Evolutionary conservation across 495 filamentous ascomycete species (phyloP).

Genomic region (Aspergillus egyptiacus): DNA sequence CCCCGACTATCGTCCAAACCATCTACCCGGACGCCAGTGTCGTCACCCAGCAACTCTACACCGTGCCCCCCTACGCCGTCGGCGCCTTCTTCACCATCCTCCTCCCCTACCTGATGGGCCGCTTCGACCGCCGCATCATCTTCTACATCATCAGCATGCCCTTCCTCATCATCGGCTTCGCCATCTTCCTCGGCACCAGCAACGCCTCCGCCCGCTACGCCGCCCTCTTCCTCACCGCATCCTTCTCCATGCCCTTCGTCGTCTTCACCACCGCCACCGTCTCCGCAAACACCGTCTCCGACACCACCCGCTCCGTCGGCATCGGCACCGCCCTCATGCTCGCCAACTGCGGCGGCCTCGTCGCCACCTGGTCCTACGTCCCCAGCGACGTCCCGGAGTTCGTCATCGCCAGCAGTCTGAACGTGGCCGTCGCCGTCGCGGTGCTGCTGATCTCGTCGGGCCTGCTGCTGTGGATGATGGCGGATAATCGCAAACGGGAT

Average conservation of each 20-base stretch:
- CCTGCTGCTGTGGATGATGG: slow-evolving; percentile 55
- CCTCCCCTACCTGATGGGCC: slow-evolving; percentile 56
- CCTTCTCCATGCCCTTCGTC: slow-evolving; percentile 50
- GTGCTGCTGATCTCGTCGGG: slow-evolving; percentile 43
- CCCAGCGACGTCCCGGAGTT: slow-evolving; percentile 61
- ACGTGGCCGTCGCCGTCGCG: slow-evolving; percentile 51
- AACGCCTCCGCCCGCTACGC: slow-evolving; percentile 54
- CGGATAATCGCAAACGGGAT: slow-evolving; percentile 56
- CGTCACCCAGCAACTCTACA: slow-evolving; percentile 57
- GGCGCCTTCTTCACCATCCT: slow-evolving; percentile 61
- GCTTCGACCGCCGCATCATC: slow-evolving; percentile 45
- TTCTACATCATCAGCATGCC: slow-evolving; percentile 42
- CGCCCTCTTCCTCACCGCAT: slow-evolving; percentile 62
- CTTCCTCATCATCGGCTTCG: slow-evolving; percentile 62
- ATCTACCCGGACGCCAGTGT: slow-evolving; percentile 52
- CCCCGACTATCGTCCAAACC: slow-evolving; percentile 61
- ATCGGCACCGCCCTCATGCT: slow-evolving; percentile 66
- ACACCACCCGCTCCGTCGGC: slow-evolving; percentile 59
- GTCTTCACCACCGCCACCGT: slow-evolving; percentile 60
- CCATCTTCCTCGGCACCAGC: slow-evolving; percentile 60
- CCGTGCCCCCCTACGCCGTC: slow-evolving; percentile 66
- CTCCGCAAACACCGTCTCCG: slow-evolving; percentile 65
- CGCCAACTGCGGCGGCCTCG: slow-evolving; percentile 64
- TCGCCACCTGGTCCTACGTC: slow-evolving; percentile 66
- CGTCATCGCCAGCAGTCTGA: slow-evolving; percentile 66